Evolutionary conservation across 371 early-diverging fungal genomes (phyloP).

Genomic region (Fennellomyces sp.): DNA sequence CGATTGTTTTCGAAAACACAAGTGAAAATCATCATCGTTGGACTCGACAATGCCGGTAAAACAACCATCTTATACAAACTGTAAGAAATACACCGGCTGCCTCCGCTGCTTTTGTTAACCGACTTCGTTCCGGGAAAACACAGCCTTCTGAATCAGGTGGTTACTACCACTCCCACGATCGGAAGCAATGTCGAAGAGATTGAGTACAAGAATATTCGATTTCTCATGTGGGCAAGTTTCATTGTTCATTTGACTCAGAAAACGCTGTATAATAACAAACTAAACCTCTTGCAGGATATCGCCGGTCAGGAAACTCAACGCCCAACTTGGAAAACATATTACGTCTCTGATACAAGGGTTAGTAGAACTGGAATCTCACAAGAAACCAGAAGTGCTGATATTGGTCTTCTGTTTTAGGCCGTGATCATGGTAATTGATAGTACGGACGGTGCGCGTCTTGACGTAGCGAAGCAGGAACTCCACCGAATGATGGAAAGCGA

Average conservation of each 20-base stretch:
- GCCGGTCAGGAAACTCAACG: conserved; percentile 78
- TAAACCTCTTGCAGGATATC: conserved; percentile 55
- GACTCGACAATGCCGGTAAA: conserved; percentile 94
- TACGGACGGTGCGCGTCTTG: conserved; percentile 67
- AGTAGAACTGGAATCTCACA: too few species aligned
- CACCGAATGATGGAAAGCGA: conserved; percentile 79
- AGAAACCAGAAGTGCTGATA: too few species aligned
- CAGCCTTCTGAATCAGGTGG: conserved; percentile 72
- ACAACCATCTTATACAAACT: conserved; percentile 80
- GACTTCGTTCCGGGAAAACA: neutral
- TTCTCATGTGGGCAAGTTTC: conserved; percentile 72
- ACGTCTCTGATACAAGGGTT: conserved; percentile 67
- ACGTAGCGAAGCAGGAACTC: conserved; percentile 67
- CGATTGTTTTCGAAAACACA: conserved; percentile 66
- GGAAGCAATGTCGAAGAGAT: conserved; percentile 77
- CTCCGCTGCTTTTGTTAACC: neutral
- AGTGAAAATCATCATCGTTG: conserved; percentile 90
- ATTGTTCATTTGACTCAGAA: neutral
- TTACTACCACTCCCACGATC: conserved; percentile 76
- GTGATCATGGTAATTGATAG: conserved; percentile 82
- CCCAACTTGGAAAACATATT: conserved; percentile 76
- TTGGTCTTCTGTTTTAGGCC: conserved; percentile 40
- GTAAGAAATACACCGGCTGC: conserved; percentile 19
- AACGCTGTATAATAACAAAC: neutral
- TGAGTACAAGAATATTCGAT: conserved; percentile 73